Evolutionary conservation across 768 basidiomycete genomes (phyloP), one percentile per base, ranked within the genome.

Genomic region (Pleurotus ostreatus): DNA sequence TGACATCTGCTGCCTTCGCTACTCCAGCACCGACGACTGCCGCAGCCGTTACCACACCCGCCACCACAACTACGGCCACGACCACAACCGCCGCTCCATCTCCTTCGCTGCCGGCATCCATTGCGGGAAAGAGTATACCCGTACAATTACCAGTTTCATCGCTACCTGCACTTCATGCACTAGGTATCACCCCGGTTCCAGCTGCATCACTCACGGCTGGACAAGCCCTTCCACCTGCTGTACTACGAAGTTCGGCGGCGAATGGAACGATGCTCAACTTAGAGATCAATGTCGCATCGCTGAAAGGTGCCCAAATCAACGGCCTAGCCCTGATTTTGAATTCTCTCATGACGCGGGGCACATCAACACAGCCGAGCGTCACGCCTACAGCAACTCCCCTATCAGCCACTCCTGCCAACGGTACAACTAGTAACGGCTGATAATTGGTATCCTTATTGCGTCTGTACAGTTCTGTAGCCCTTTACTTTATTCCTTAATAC

Each of bases 291-390:
- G 82, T 91, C 25, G 83, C 84, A 13, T 69, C 85, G 16, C 73
- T 93, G 55, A 86, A 89, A 67, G 76, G 83, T 15, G 74, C 81
- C n/a, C 90, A 92, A 63, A 86, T 88, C 83, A 88, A 78, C 64
- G 88, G 88, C 12, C 62, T 91, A 60, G 87, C 87, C 16, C 72
- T 85, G 59, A 73, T 92, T 9, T 68, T 92, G 59, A 90, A 88
- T 68, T 83, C 85, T 2, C 67, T 91, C 60, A 84, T 88, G 77
- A 77, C 82, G 23, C 76, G 80, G 49, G 59, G 38, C 9, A 23
- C 51, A 34, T 56, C 39, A 18, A 39, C 34, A 23, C 34, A 20
- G 41, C 41, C 48, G 25, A 18, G 41, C 41, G 25, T 15, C 15
- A 53, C 57, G 34, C 16, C 51, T 2, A 20, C 15, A 34, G 16